A percentile compares a stretch with the other conserved stretches of the same genome.
Conservation (phyloP, 768 basidiomycete genomes). For the Botryobasidium botryosum region DNA sequence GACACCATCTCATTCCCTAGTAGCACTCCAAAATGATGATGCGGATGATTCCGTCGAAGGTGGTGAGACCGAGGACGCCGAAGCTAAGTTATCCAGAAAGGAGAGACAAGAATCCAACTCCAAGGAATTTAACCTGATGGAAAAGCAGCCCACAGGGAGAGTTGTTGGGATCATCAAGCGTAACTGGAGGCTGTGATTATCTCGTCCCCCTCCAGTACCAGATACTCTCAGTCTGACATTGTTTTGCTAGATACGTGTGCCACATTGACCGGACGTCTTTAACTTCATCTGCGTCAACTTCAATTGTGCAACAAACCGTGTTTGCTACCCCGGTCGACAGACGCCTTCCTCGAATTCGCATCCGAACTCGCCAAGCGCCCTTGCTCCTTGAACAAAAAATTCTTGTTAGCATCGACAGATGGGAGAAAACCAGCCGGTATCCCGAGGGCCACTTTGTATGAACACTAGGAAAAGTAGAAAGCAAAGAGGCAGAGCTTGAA, state of each 20-base stretch:
- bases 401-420: constrained; percentile 84
- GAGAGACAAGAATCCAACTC: constrained; percentile 16
- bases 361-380: constrained; percentile 90
- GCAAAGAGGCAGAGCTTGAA: constrained; percentile 93
- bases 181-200: constrained; percentile 83
- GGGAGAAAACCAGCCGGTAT: constrained; percentile 75
- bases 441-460: constrained; percentile 97
- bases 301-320: constrained; percentile 73
- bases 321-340: constrained; percentile 90
- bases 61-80: constrained; percentile 21
- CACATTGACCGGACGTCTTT: constrained; percentile 86
- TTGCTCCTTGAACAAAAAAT: constrained; percentile 87
- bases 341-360: constrained; percentile 78
- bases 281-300: constrained; percentile 57
- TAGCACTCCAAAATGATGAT: constrained; percentile 72
- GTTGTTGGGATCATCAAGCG: constrained; percentile 87
- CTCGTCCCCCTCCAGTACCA: background rate
- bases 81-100: constrained; percentile 26
- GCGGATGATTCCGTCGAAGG: constrained; percentile 51
- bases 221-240: too few species aligned
- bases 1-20: too few species aligned
- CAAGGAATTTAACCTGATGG: constrained; percentile 19
- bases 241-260: constrained; percentile 68
- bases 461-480: constrained; percentile 75
- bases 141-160: constrained; percentile 75